Conservation (phyloP, 768 basidiomycete genomes). For the Lepiota venenata region DNA sequence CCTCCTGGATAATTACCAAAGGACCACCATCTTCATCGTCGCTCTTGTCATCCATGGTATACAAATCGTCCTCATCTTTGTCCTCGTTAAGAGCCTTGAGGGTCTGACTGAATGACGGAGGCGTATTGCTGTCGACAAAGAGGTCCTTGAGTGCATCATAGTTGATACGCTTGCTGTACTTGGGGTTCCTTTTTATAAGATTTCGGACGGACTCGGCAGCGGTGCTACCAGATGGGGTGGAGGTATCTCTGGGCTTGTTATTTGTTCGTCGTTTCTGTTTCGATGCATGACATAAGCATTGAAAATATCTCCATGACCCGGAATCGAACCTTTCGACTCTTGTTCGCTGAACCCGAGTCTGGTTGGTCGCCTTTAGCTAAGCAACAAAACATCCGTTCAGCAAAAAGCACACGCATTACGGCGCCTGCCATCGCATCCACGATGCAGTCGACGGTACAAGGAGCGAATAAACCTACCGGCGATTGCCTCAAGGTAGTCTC, state of each 20-base stretch:
- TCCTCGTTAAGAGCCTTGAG: conserved; percentile 28
- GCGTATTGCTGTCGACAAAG: conserved; percentile 48
- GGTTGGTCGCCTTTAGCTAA: conserved; percentile 67
- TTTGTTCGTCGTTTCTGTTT: conserved; percentile 64
- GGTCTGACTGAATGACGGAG: conserved; percentile 13
- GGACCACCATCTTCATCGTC: conserved; percentile 29
- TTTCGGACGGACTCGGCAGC: conserved; percentile 76
- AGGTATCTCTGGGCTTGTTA: conserved; percentile 66
- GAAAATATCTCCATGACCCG: conserved; percentile 30
- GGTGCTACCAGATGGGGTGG: conserved; percentile 64
- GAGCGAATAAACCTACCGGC: conserved; percentile 55
- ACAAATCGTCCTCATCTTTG: conserved; percentile 40
- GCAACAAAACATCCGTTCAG: conserved; percentile 36
- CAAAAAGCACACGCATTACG: conserved; percentile 27
- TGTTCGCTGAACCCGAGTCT: conserved; percentile 38
- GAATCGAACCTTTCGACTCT: conserved; percentile 79
- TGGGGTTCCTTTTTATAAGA: conserved; percentile 80
- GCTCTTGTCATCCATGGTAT: conserved; percentile 39
- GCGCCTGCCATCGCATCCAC: neutral
- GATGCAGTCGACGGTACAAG: neutral
- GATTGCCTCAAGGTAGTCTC: conserved; percentile 84
- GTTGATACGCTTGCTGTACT: conserved; percentile 91
- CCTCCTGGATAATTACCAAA: conserved; percentile 46
- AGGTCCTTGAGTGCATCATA: conserved; percentile 85
- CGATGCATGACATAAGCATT: conserved; percentile 10